A percentile compares a stretch with the other conserved stretches of the same genome.
phyloP scores from a whole-genome alignment of 2,329 filamentous ascomycete species.

The Dactylellina drechsleri region DNA sequence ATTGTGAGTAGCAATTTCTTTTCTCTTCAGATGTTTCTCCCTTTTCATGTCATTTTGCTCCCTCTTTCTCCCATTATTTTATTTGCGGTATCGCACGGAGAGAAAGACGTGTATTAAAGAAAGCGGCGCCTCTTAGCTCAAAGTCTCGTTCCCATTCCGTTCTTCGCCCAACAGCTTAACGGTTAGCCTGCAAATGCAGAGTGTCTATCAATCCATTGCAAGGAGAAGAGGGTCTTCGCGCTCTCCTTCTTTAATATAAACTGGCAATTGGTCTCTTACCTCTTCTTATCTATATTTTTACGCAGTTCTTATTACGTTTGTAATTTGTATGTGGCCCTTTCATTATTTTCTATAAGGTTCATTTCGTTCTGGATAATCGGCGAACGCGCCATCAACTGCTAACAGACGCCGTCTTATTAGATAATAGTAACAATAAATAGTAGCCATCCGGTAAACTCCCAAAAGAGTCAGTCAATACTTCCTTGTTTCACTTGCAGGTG shows the following conservation, averaged over 20 bases:
- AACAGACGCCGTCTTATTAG: background rate
- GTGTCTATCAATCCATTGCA: background rate
- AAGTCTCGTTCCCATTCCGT: slow-evolving; percentile 11
- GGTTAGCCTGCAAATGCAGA: slow-evolving; percentile 12
- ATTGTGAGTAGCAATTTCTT: slow-evolving; percentile 17
- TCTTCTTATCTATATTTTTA: slow-evolving; percentile 7
- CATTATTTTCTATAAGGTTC: background rate
- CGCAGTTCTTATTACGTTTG: slow-evolving; percentile 5
- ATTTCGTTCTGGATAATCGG: background rate
- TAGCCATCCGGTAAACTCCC: background rate
- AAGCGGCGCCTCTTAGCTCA: slow-evolving; percentile 50
- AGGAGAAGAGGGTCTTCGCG: no score
- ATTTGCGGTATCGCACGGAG: slow-evolving; percentile 27
- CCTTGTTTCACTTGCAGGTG: background rate
- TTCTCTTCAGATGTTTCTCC: background rate
- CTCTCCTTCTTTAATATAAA: background rate
- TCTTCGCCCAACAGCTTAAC: background rate
- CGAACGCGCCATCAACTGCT: background rate
- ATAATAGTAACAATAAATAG: background rate
- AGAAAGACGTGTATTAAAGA: slow-evolving; percentile 42
- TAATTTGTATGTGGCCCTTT: slow-evolving; percentile 7
- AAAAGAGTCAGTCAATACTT: no score
- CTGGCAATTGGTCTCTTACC: slow-evolving; percentile 8
- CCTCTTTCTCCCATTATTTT: background rate
- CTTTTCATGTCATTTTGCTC: background rate